phyloP scores from a whole-genome alignment of 176 grass and related monocot species.

The Lolium perenne region DNA sequence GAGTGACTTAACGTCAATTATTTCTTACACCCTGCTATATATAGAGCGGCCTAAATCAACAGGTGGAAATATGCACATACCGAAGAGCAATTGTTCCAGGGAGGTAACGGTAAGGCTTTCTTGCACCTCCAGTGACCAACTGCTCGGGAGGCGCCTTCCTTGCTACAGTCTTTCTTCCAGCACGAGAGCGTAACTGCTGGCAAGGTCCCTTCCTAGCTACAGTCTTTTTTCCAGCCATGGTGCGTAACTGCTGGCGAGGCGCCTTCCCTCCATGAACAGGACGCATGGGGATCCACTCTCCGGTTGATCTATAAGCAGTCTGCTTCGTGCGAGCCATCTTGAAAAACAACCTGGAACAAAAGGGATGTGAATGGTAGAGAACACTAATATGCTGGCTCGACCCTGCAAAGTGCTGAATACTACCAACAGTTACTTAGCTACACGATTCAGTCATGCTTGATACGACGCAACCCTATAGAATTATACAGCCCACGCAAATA shows the following conservation, averaged over 20 bases:
- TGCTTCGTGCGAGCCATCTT: not conserved
- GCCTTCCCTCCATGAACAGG: too few relatives aligned
- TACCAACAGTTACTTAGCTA: not conserved
- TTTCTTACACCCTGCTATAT: not conserved
- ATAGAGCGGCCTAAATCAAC: not conserved
- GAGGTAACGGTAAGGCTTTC: constrained; percentile 82
- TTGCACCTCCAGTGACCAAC: constrained; percentile 15
- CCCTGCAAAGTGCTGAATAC: not conserved
- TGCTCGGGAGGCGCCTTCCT: too few relatives aligned
- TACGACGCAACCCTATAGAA: not conserved
- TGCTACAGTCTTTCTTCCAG: too few relatives aligned
- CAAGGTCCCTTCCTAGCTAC: not conserved
- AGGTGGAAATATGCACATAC: not conserved
- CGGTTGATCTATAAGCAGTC: not conserved
- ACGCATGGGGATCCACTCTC: not conserved
- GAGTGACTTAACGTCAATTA: not conserved
- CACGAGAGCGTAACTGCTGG: too few relatives aligned
- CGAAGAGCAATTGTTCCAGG: constrained; percentile 72
- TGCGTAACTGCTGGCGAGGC: not conserved
- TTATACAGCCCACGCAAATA: not conserved
- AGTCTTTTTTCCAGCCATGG: too few relatives aligned
- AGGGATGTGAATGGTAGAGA: not conserved
- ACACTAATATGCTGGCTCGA: not conserved
- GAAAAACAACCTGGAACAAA: not conserved
- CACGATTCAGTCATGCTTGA: not conserved